Percentiles rank a stretch among this genome's conserved stretches.
Conservation (phyloP, 768 basidiomycete genomes). For the Xerocomellus amylosporus region DNA sequence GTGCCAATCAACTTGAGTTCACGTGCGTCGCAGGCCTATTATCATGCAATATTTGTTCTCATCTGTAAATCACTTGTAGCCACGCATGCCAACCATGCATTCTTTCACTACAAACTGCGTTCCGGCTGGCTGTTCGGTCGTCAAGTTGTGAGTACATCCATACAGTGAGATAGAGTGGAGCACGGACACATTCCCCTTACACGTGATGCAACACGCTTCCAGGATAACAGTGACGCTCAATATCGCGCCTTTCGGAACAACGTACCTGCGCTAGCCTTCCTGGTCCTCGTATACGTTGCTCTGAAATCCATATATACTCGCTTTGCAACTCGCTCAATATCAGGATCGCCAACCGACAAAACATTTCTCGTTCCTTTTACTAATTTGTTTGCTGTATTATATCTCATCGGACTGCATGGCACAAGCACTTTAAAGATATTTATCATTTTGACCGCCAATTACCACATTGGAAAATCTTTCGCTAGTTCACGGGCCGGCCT, state of each 20-base stretch:
- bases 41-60: not conserved
- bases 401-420: conserved; percentile 79
- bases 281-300: conserved; percentile 53
- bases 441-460: conserved; percentile 69
- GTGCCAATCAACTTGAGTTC: conserved; percentile 70
- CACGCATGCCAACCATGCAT: conserved; percentile 69
- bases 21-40: conserved; percentile 48
- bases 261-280: conserved; percentile 54
- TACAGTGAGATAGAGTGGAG: not conserved
- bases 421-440: conserved; percentile 75
- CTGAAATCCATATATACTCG: conserved; percentile 51
- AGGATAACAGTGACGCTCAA: conserved; percentile 94
- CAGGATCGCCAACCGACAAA: conserved; percentile 27
- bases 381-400: conserved; percentile 55
- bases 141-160: conserved; percentile 56
- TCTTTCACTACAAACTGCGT: conserved; percentile 57
- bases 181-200: not conserved
- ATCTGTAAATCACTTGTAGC: conserved; percentile 39
- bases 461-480: conserved; percentile 49
- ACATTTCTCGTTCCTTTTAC: conserved; percentile 55
- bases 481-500: conserved; percentile 46
- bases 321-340: conserved; percentile 20
- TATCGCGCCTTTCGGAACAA: conserved; percentile 86
- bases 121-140: conserved; percentile 83
- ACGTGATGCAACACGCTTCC: not conserved